phyloP scores from a whole-genome alignment of 345 rosid species.

The Syzygium jambos region DNA sequence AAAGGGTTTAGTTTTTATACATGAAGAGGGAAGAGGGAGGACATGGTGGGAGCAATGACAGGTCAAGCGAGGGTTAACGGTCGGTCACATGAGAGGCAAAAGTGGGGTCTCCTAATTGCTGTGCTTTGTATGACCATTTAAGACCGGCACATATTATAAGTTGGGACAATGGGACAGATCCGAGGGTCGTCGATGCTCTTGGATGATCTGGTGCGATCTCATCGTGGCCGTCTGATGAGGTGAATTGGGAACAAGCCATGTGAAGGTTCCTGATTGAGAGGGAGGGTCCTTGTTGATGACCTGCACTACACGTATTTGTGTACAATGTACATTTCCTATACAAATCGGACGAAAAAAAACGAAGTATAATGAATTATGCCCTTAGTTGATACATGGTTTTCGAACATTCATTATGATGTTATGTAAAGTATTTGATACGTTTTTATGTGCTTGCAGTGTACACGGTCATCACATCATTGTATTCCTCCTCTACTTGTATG shows the following conservation, averaged over 20 bases:
- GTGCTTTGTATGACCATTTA: constrained; percentile 9
- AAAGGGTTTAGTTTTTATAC: neutral
- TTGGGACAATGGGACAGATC: constrained; percentile 42
- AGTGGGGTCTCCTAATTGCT: constrained; percentile 28
- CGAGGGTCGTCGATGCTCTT: constrained; percentile 13
- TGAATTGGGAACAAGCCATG: constrained; percentile 37
- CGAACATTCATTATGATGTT: neutral
- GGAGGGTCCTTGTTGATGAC: neutral
- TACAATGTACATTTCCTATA: neutral
- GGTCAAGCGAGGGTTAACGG: constrained; percentile 32
- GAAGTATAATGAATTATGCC: neutral
- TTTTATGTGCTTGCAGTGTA: neutral
- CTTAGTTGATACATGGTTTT: neutral
- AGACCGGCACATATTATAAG: constrained; percentile 30
- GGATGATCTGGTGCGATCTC: constrained; percentile 19
- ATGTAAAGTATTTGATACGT: neutral
- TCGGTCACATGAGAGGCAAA: constrained; percentile 75
- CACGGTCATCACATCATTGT: neutral
- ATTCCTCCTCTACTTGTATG: neutral
- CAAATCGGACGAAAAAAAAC: neutral
- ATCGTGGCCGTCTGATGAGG: constrained; percentile 34
- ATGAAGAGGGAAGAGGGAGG: neutral
- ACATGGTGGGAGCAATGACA: constrained; percentile 39
- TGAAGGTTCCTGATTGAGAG: constrained; percentile 30
- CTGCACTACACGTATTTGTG: neutral